These are phyloP conservation scores for Astrothelium macrocarpum DNA, from an alignment of 495 filamentous ascomycete species.

Conservation along the genomic window DNA sequence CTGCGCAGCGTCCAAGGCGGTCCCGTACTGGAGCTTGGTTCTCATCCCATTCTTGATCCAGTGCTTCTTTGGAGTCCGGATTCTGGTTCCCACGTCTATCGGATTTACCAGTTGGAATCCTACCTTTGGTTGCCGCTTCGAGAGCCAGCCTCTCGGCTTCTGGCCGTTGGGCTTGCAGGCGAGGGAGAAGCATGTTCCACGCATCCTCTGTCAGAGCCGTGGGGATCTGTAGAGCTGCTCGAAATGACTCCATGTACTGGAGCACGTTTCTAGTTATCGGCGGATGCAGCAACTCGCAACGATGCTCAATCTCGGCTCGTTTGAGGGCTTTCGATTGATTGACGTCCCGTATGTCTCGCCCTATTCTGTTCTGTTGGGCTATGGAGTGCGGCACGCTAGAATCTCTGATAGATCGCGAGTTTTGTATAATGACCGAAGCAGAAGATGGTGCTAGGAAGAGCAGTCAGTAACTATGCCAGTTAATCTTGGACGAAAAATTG, in stretches of 20 bases:
- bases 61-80: slow-evolving; percentile 39
- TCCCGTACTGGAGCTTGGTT: slow-evolving; percentile 52
- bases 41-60: slow-evolving; percentile 60
- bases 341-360: slow-evolving; percentile 37
- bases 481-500: not conserved
- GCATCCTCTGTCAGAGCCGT: slow-evolving; percentile 51
- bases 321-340: slow-evolving; percentile 50
- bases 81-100: slow-evolving; percentile 34
- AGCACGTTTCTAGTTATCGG: slow-evolving; percentile 50
- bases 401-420: not conserved
- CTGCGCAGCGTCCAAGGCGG: slow-evolving; percentile 49
- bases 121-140: slow-evolving; percentile 36
- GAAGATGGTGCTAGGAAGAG: not conserved
- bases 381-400: not conserved
- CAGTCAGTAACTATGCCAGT: not conserved
- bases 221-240: slow-evolving; percentile 58
- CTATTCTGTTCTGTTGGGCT: slow-evolving; percentile 19
- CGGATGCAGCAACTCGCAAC: slow-evolving; percentile 51
- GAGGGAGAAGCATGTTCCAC: slow-evolving; percentile 56
- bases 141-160: slow-evolving; percentile 43
- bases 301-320: slow-evolving; percentile 56
- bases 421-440: not conserved
- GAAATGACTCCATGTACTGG: slow-evolving; percentile 57
- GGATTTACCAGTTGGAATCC: slow-evolving; percentile 35
- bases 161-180: slow-evolving; percentile 52